Conservation (phyloP, 257 asterid species). For the Nicotiana tomentosiformis region DNA sequence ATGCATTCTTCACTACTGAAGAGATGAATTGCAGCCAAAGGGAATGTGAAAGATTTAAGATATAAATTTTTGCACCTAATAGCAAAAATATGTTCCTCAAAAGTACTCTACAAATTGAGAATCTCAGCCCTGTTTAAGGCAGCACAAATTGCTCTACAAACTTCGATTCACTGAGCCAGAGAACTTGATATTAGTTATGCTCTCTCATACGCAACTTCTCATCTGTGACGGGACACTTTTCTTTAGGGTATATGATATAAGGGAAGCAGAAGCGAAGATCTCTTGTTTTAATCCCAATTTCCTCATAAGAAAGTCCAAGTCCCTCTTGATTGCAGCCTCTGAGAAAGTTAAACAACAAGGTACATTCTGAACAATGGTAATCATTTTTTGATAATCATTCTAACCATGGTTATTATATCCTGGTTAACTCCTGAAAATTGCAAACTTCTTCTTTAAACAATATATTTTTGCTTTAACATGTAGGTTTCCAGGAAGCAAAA, state of each 20-base stretch:
- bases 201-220: too few species aligned
- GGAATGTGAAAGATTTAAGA: too few species aligned
- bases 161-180: not conserved
- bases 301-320: not conserved
- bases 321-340: not conserved
- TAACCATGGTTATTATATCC: not conserved
- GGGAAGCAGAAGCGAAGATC: not conserved
- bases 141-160: not conserved
- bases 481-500: not conserved
- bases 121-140: not conserved
- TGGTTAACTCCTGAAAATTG: not conserved
- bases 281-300: not conserved
- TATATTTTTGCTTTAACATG: not conserved
- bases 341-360: not conserved
- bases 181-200: not conserved
- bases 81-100: not conserved
- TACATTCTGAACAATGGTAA: not conserved
- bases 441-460: not conserved
- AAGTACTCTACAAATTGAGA: not conserved
- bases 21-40: not conserved
- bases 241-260: not conserved
- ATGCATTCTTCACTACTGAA: too few species aligned
- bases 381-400: too few species aligned
- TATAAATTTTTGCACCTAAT: not conserved
- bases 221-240: not conserved